phyloP scores from a whole-genome alignment of 2,329 filamentous ascomycete genomes.

The Cyphellophora attinorum region DNA sequence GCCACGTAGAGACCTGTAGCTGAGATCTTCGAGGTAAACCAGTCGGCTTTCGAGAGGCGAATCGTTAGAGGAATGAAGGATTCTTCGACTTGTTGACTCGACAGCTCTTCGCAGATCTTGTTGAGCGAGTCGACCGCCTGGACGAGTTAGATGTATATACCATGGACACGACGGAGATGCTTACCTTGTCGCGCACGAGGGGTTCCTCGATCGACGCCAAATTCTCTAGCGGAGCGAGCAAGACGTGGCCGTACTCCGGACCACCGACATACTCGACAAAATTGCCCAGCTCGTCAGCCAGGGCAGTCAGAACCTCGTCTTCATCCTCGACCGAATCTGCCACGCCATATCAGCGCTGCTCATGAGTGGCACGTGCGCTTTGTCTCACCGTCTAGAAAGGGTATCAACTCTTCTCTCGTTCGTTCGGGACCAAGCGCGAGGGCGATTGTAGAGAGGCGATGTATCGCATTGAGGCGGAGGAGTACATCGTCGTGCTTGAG shows the following conservation, averaged over 20 bases:
- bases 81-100: constrained; percentile 86
- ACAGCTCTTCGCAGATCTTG: constrained; percentile 94
- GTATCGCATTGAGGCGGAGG: constrained; percentile 94
- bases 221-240: constrained; percentile 94
- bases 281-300: constrained; percentile 91
- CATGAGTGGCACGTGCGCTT: constrained; percentile 4
- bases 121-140: constrained; percentile 98
- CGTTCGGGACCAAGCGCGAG: constrained; percentile 90
- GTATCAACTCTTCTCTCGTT: constrained; percentile 96
- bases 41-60: constrained; percentile 96
- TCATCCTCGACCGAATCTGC: constrained; percentile 97
- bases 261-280: constrained; percentile 98
- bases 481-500: constrained; percentile 92
- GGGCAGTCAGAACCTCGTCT: constrained; percentile 91
- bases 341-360: constrained; percentile 17
- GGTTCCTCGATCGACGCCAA: constrained; percentile 97
- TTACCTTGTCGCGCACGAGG: constrained; percentile 92
- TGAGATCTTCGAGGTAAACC: constrained; percentile 99
- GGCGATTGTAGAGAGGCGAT: constrained; percentile 94
- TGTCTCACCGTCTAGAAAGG: constrained; percentile 86
- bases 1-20: constrained; percentile 90
- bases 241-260: constrained; percentile 85
- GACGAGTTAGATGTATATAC: constrained; percentile 5
- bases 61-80: constrained; percentile 93
- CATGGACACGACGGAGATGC: constrained; percentile 14